Evolutionary conservation across 805 yeast species (phyloP), one percentile per base, ranked within the genome.

Genomic region (Saccharomyces mikatae): DNA sequence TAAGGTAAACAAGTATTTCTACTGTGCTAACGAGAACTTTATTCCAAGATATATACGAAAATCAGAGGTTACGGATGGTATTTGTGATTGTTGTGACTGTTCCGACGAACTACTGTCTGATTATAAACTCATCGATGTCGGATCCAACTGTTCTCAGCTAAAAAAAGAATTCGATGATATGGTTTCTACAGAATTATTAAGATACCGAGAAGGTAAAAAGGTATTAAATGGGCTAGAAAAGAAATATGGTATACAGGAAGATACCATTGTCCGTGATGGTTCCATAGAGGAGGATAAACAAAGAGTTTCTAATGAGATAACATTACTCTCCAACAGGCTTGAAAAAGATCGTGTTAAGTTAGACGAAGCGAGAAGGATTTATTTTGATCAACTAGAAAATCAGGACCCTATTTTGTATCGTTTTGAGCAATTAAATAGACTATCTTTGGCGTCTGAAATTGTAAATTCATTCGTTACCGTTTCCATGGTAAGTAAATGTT

Each of bases 11-110:
- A 36, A 36, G 44, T 59, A 61, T 49, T 91, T 89, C 64, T 90
- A 81, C 68, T 92, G 99, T 71, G 80, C 70, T 8, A 94, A 94
- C 64, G 74, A 77, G 50, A 96, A 96, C 3, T 86, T 81, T 60
- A 63, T 76, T 4, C 81, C 90, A 0, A 75, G 76, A 9, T 80
- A 75, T 58, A 77, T 94, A 13, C 85, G 89, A 4, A 77, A 83
- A 6, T 80, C 74, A 62, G 78, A 83, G 55, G 87, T 94, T 17
- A 82, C 85, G 62, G 99, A 94, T 70, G 97, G 97, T 0, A 83
- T 85, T 2, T 94, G 99, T 72, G 99, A 94, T 67, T 94, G 99
- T 70, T 94, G 99, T 71, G 99, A 94, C 71, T 98, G 99, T 8
- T 79, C 89, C 1, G 99, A 94, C 70, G 99, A 94, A 68, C 68